Base-by-base conservation (phyloP, 257 asterid genomes). In the Echites panduratus region DNA sequence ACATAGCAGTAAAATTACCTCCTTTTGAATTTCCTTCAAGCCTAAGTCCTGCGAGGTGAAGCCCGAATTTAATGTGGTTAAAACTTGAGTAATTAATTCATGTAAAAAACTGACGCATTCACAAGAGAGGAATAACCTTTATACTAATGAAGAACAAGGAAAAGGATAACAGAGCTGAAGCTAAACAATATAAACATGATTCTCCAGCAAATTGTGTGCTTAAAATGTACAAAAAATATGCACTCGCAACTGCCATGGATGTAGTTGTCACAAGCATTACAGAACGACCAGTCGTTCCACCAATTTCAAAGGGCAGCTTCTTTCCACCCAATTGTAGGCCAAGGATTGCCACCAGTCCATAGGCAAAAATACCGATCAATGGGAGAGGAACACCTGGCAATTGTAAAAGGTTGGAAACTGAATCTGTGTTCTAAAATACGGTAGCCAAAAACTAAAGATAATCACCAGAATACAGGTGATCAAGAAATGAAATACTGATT, bases 181-280 rank as follows among this genome's bases (percentile, higher is more conserved):
- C 78, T 77, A 89, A 84, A 84, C 99, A 94, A 79, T 94, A 94
- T 24, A 87, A 57, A 79, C 99, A 94, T 29, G 85, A 71, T 79
- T 89, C 96, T 68, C 93, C 98, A 49, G 86, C 48, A 83, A 94
- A 94, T 72, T 87, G 80, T 26, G 95, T 86, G 81, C 76, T 84
- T 72, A 94, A 88, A 70, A 94, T 89, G 86, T 91, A 94, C 83
- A 94, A 84, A 78, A 94, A 94, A 82, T 94, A 91, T 64, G 93
- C 85, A 83, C 99, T 89, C 49, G 99, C 92, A 68, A 84, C 97
- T 17, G 95, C 97, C 99, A 94, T 91, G 43, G 99, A 86, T 69
- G 97, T 87, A 50, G 93, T 89, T 44, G 82, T 79, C 75, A 94
- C 87, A 75, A 85, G 84, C 76, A 94, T 84, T 78, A 89, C 48